phyloP scores from a whole-genome alignment of 805 yeast species.

The Scheffersomyces stipitis region DNA sequence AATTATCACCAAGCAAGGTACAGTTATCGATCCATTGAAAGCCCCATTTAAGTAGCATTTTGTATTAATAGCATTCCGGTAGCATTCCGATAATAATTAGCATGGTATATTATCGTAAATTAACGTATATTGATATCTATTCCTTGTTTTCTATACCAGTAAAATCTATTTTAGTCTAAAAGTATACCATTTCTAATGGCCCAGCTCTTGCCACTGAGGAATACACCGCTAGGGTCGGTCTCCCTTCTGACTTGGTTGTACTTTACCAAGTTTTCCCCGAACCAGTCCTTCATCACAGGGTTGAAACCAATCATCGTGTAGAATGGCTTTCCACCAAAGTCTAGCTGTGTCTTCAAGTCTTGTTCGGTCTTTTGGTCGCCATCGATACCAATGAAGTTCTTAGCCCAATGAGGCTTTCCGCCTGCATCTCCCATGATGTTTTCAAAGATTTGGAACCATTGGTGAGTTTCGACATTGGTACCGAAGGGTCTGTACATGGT shows the following conservation, averaged over 20 bases:
- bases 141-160: too few relatives aligned
- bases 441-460: constrained; percentile 87
- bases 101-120: too few relatives aligned
- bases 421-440: constrained; percentile 70
- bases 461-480: constrained; percentile 65
- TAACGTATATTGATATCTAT: too few relatives aligned
- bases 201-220: constrained; percentile 79
- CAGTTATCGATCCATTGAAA: constrained; percentile 86
- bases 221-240: constrained; percentile 80
- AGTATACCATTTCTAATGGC: constrained; percentile 74
- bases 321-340: constrained; percentile 45
- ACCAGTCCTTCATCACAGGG: constrained; percentile 70
- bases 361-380: constrained; percentile 33
- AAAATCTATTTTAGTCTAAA: constrained; percentile 17
- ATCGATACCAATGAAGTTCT: constrained; percentile 73
- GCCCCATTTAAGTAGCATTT: constrained; percentile 64
- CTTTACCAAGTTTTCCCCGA: constrained; percentile 62
- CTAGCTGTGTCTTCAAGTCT: constrained; percentile 41
- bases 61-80: too few relatives aligned
- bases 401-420: constrained; percentile 99
- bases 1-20: constrained; percentile 82
- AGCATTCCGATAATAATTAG: too few relatives aligned
- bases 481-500: constrained; percentile 96
- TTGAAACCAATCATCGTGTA: constrained; percentile 82
- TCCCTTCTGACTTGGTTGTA: constrained; percentile 65